Base-by-base conservation (phyloP, 805 yeast genomes). In the Gaillardinia entomophila region DNA sequence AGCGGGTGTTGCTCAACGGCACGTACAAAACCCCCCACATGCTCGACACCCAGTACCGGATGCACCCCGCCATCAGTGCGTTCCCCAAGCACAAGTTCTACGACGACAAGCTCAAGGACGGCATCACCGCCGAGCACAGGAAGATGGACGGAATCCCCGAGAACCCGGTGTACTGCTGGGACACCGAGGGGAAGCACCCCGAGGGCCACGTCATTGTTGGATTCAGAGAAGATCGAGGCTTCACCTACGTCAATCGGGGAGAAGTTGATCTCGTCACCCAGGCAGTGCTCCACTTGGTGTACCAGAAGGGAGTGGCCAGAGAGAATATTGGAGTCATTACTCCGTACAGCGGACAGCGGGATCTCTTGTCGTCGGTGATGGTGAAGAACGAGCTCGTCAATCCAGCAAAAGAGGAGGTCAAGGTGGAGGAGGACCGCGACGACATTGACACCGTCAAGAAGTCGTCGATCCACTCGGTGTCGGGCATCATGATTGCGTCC, bases 341-440 rank as follows among this genome's bases (percentile, higher is more conserved):
- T 0, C 86, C 87, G n/a, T 82, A 82, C 50, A 71, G 84, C 27
- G 86, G 85, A 0, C 89, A 82, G 47, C 61, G 88, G 43, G 85
- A 80, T 46, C 50, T 75, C 36, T 56, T 82, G 12, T 76, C 87
- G 0, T 55, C 68, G 3, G 44, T 49, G 1, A 55, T 80, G 24
- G 71, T 70, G 18, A 51, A 60, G 17, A 79, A 81, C 45, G 56
- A 58, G 1, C 45, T 79, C 7, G 62, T 81, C 29, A 82, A 81
- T 44, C 86, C 87, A 0, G 50, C 54, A 5, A 53, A 60, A 6
- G 60, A 61, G 27, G 71, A 64, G 2, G 58, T 79, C 31, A 64
- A 59, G 27, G 64, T 69, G 27, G 78, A 74, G 33, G 63, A 71
- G 16, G 88, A 81, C 46, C 73, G 78, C 33, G 85, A 79, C 41